A percentile compares a stretch with the other conserved stretches of the same genome.
Conservation (phyloP, 2,329 filamentous ascomycete genomes). For the Botrytis sinoallii region DNA sequence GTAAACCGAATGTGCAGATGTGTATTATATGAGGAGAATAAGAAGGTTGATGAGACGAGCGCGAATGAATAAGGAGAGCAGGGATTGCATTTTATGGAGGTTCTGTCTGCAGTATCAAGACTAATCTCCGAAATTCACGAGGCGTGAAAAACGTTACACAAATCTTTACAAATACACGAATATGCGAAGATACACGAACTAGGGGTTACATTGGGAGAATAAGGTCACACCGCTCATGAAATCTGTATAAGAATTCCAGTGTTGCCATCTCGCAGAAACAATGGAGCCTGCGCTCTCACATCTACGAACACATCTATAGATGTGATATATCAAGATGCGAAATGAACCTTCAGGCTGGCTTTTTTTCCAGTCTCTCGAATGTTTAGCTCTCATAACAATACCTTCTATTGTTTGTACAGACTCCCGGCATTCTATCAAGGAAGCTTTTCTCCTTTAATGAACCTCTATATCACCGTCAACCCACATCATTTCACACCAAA, state of each 20-base stretch:
- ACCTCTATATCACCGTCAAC: neutral
- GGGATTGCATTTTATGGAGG: neutral
- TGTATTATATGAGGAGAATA: slow-evolving; percentile 16
- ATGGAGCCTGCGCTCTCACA: neutral
- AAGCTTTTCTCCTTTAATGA: neutral
- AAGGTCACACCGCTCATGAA: neutral
- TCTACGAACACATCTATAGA: neutral
- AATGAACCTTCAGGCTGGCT: neutral
- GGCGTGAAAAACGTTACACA: neutral
- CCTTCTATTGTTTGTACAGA: neutral
- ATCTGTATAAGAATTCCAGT: neutral
- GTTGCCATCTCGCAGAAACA: neutral
- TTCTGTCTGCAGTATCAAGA: neutral
- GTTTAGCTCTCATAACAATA: neutral
- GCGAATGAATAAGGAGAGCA: neutral
- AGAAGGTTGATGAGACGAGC: neutral
- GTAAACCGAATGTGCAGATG: slow-evolving; percentile 21
- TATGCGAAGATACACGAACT: neutral
- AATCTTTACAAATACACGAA: neutral
- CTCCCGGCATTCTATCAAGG: neutral
- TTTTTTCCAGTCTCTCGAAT: neutral
- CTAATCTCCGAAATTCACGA: neutral
- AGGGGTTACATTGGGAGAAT: neutral
- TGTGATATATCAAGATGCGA: neutral
- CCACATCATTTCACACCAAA: neutral